Percentiles rank a stretch among this genome's conserved stretches.
phyloP scores from a whole-genome alignment of 106 monocot genomes.

The Acanthochlamys bracteata region DNA sequence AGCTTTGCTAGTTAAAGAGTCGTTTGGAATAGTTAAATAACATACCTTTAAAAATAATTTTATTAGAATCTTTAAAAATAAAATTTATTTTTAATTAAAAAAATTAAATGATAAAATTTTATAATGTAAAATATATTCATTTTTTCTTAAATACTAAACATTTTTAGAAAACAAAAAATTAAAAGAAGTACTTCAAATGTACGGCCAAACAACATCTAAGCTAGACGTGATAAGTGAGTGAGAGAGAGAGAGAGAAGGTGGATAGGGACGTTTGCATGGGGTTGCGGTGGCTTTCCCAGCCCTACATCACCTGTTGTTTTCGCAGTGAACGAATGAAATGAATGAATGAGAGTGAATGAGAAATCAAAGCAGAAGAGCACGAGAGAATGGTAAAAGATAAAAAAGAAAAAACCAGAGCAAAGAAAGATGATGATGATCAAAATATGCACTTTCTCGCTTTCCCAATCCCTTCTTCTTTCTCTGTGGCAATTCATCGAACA shows the following conservation, averaged over 20 bases:
- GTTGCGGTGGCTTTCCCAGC: slow-evolving; percentile 15
- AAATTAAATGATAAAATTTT: too few species aligned
- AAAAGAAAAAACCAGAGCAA: background rate
- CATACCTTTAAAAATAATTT: too few species aligned
- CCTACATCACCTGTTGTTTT: slow-evolving; percentile 24
- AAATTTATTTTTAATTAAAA: too few species aligned
- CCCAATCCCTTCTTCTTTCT: slow-evolving; percentile 11
- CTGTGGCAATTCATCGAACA: slow-evolving; percentile 13
- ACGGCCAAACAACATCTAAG: too few species aligned
- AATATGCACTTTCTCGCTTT: slow-evolving; percentile 2
- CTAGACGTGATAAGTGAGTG: too few species aligned
- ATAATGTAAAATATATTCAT: too few species aligned
- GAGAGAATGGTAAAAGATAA: slow-evolving; percentile 5
- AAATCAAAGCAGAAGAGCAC: background rate
- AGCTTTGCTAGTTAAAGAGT: too few species aligned
- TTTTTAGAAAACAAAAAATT: too few species aligned
- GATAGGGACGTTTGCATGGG: slow-evolving; percentile 59
- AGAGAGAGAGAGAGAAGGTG: slow-evolving; percentile 8
- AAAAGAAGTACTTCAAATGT: too few species aligned
- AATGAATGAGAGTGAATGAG: slow-evolving; percentile 7
- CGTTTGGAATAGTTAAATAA: too few species aligned
- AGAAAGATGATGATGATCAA: background rate
- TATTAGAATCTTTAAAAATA: too few species aligned
- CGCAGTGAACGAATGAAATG: slow-evolving; percentile 4
- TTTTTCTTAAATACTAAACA: too few species aligned